Conservation (phyloP, 306 rosid genomes). For the Vicia faba region DNA sequence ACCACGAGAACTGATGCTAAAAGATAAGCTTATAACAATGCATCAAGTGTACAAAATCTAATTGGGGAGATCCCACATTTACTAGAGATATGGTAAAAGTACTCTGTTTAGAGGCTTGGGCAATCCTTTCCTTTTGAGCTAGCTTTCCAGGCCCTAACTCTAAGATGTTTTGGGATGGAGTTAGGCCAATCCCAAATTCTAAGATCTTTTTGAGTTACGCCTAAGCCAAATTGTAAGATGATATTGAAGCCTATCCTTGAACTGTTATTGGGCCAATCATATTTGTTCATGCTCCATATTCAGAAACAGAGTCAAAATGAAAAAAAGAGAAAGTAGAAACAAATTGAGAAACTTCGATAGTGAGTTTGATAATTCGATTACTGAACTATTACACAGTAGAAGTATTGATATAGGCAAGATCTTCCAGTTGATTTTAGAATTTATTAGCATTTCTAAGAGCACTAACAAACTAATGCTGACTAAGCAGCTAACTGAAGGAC, state of each 20-base stretch:
- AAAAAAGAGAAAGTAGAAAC: not conserved
- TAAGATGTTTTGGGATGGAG: not conserved
- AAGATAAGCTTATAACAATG: slow-evolving; percentile 16
- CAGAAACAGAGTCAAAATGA: not conserved
- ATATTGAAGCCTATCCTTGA: slow-evolving; percentile 8
- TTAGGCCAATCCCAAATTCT: not conserved
- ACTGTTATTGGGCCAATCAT: not conserved
- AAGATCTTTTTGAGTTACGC: not conserved
- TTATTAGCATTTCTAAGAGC: not conserved
- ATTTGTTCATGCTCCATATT: not conserved
- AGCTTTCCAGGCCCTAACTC: not conserved
- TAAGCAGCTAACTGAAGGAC: not conserved
- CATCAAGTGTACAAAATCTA: slow-evolving; percentile 12
- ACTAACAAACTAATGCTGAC: not conserved
- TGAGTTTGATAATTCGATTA: not conserved
- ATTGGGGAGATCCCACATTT: not conserved
- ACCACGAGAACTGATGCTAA: slow-evolving; percentile 14
- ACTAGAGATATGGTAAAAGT: not conserved
- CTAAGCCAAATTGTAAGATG: not conserved
- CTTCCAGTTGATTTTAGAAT: not conserved
- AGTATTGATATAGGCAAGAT: not conserved
- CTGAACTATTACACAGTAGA: not conserved
- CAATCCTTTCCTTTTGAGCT: not conserved
- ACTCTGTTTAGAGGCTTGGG: not conserved
- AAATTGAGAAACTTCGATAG: not conserved